These are phyloP conservation scores for Metschnikowia lunata DNA, from an alignment of 805 yeast species.

Conservation along the genomic window DNA sequence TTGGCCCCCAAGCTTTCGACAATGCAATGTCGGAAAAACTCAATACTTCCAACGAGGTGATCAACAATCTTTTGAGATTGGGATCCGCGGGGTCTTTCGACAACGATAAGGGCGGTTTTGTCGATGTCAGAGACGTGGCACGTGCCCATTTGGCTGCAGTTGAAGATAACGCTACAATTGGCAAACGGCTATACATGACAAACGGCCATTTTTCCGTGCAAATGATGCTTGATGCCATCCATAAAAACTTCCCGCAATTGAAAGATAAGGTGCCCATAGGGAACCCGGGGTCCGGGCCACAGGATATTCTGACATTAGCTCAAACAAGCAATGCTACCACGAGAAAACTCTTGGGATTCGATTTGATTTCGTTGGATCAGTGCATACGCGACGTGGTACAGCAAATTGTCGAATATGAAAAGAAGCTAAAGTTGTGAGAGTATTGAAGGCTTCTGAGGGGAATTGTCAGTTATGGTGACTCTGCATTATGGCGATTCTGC, in stretches of 20 bases:
- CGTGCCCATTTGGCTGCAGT: conserved; percentile 31
- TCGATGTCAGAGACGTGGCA: conserved; percentile 19
- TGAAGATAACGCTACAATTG: conserved; percentile 20
- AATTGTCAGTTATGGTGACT: too few relatives aligned
- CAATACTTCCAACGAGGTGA: conserved; percentile 43
- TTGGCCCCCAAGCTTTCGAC: conserved; percentile 53
- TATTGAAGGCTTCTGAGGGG: too few relatives aligned
- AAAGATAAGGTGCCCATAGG: conserved; percentile 21
- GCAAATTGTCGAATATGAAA: conserved; percentile 15
- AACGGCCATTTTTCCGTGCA: conserved; percentile 32
- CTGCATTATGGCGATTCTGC: too few relatives aligned
- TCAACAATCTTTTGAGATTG: conserved; percentile 18
- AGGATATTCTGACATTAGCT: conserved; percentile 22
- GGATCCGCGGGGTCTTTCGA: conserved; percentile 16
- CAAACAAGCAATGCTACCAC: conserved; percentile 15
- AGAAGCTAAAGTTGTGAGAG: conserved; percentile 1
- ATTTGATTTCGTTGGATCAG: conserved; percentile 14
- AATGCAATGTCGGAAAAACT: conserved; percentile 28
- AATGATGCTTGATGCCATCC: conserved; percentile 34
- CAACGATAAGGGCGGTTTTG: conserved; percentile 19
- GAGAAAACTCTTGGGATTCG: conserved; percentile 12
- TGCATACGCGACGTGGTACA: conserved; percentile 18
- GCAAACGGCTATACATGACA: conserved; percentile 20
- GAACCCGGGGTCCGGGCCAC: conserved; percentile 26
- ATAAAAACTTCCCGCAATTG: conserved; percentile 27